phyloP scores from a whole-genome alignment of 169 alveolate species.

The Babesia ovis region DNA sequence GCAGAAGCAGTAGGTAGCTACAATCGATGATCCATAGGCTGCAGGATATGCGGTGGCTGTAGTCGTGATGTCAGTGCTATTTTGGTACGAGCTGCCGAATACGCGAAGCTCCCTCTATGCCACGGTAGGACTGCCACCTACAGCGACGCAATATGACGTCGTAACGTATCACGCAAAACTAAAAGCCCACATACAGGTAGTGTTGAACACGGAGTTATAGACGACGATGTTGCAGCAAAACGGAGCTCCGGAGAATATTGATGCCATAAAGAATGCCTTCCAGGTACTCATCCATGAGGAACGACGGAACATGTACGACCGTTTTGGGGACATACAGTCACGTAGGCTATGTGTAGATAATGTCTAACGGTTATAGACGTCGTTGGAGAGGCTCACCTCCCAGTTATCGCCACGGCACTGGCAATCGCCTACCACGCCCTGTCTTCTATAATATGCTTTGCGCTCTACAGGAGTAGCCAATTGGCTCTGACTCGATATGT shows the following conservation, averaged over 20 bases:
- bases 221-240: neutral
- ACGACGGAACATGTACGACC: constrained; percentile 21
- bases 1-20: constrained; percentile 20
- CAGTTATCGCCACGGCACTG: constrained; percentile 30
- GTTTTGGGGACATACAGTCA: constrained; percentile 37
- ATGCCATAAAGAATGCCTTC: constrained; percentile 38
- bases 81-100: constrained; percentile 45
- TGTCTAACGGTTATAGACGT: neutral
- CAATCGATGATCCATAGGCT: neutral
- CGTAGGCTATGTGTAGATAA: neutral
- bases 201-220: neutral
- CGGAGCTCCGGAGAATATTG: constrained; percentile 28
- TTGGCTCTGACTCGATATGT: constrained; percentile 40
- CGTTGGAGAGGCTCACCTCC: constrained; percentile 19
- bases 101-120: constrained; percentile 12
- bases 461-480: constrained; percentile 9
- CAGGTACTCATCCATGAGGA: constrained; percentile 42
- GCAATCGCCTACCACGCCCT: constrained; percentile 48
- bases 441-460: constrained; percentile 41
- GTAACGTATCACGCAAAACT: constrained; percentile 19
- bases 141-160: constrained; percentile 41
- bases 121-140: constrained; percentile 39
- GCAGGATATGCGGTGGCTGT: constrained; percentile 39
- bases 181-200: constrained; percentile 25
- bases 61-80: constrained; percentile 33